These are phyloP conservation scores for Parietaria judaica DNA, from an alignment of 306 rosid species.

Conservation along the genomic window DNA sequence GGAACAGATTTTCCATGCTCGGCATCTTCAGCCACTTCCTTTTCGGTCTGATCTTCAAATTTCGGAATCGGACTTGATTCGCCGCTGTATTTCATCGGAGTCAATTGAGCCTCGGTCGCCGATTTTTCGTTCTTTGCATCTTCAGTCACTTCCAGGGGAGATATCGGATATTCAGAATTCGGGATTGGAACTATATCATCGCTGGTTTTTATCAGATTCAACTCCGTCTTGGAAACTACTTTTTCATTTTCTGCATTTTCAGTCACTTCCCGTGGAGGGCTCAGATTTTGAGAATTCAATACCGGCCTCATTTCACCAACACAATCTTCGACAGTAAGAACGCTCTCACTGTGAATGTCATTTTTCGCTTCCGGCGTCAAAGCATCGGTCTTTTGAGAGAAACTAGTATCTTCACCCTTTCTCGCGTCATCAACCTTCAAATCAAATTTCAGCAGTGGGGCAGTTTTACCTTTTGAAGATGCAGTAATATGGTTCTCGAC, in stretches of 20 bases:
- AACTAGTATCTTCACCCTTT: slow-evolving; percentile 16
- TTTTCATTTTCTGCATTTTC: slow-evolving; percentile 8
- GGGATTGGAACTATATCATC: slow-evolving; percentile 8
- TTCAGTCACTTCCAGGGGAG: slow-evolving; percentile 4
- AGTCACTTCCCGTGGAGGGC: slow-evolving; percentile 1
- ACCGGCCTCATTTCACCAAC: slow-evolving; percentile 9
- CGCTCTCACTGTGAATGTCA: slow-evolving; percentile 4
- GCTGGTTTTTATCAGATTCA: slow-evolving; percentile 17
- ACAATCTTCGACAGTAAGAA: slow-evolving; percentile 7
- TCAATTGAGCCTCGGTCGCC: slow-evolving; percentile 15
- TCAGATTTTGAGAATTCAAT: neutral
- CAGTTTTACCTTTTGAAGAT: slow-evolving; percentile 21
- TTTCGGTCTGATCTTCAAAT: slow-evolving; percentile 5
- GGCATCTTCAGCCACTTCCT: slow-evolving; percentile 8
- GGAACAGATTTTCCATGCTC: neutral
- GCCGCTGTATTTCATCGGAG: slow-evolving; percentile 15
- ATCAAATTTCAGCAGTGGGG: slow-evolving; percentile 16
- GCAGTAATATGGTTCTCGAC: slow-evolving; percentile 16
- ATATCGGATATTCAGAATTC: neutral
- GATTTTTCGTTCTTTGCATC: slow-evolving; percentile 4
- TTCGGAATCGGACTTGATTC: slow-evolving; percentile 5
- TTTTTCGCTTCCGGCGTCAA: slow-evolving; percentile 9
- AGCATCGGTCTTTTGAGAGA: slow-evolving; percentile 3
- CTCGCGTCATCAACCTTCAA: slow-evolving; percentile 13
- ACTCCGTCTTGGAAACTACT: slow-evolving; percentile 10